Base-by-base conservation (phyloP, 2,329 filamentous ascomycete species). In the Intubia oerlemansii region DNA sequence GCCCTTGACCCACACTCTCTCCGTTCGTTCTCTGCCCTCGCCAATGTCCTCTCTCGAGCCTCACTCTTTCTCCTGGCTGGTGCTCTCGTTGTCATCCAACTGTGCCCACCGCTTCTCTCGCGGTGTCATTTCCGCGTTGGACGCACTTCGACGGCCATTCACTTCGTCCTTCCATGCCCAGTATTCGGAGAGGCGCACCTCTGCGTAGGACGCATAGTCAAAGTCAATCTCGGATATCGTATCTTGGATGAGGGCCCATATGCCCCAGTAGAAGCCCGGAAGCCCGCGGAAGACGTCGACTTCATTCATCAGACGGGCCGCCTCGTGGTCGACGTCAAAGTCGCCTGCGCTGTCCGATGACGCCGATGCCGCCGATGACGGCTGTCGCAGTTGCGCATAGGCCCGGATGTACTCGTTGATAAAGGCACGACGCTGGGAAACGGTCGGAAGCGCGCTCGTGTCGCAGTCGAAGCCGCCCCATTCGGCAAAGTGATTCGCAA, bases 381-480 rank as follows among this genome's bases (percentile, higher is more conserved):
- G n/a, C n/a, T n/a, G n/a, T n/a, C n/a, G n/a, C 4, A 11, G 18
- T 17, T 4, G 4, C 41, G 67, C 68, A 54, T 88, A 93, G 35
- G 73, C 68, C 35, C 59, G 58, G 17, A 92, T 64, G 45, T 98
- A 98, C 45, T 85, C 75, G 37, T 62, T 57, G 34, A 95, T 65
- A 51, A 98, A 98, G 31, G 73, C 67, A 25, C 68, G 65, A 17
- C 88, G 74, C 41, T 85, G 70, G 13, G 69, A 57, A 36, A 64
- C 65, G 1, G 79, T 88, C 5, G 88, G 88, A 32, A 95, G 62
- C 39, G 75, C 73, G 42, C 55, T 67, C 54, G 78, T 84, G 50
- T 95, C 82, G 57, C 88, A 98, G 42, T 91, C 81, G 44, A 93
- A 93, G 32, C 88, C 88, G 34, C 76, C 84, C 85, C 88, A 98